Evolutionary conservation across 2,329 filamentous ascomycete genomes (phyloP), one percentile per base, ranked within the genome.

Genomic region (Hyphodiscus sp.): DNA sequence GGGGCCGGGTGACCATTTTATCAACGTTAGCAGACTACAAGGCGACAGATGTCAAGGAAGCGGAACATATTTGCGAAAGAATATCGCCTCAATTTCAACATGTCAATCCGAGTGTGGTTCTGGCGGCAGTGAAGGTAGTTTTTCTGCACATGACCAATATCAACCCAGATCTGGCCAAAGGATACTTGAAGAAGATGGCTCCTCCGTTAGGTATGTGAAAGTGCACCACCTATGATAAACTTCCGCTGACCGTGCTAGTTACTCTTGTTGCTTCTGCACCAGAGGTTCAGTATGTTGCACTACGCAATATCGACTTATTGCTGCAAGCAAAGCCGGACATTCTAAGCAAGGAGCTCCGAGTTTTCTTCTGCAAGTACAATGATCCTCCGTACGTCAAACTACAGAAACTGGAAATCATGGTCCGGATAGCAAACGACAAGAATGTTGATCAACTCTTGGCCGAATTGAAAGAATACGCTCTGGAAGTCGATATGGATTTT

Each of bases 361-460:
- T 99, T 9, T 99, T 99, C 75, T 99, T 99, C 75, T 99, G 94
- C 85, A 99, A 99, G 74, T 99, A 99, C 76, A 97, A 97, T 69
- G 94, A 99, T 64, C 92, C 94, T 1, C 91, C 91, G 20, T 99
- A 99, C 69, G 85, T 99, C 65, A 99, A 99, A 72, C 83, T 99
- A 56, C 88, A 96, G 68, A 99, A 99, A 69, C 81, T 99, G 48
- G 94, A 99, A 69, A 97, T 97, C 59, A 97, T 99, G 94, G 92
- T 99, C 47, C 86, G 94, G 70, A 97, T 99, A 83, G 90, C 92
- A 57, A 97, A 96, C 73, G 91, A 96, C 63, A 87, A 86, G 68
- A 99, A 97, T 68, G 92, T 92, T 56, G 94, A 99, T 67, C 94
- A 97, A 68, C 78, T 99, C 23, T 76, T 99, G 16, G 88, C 91